These are phyloP conservation scores for Haplosporangium sp. DNA, from an alignment of 371 early-diverging fungal species.

Conservation along the genomic window DNA sequence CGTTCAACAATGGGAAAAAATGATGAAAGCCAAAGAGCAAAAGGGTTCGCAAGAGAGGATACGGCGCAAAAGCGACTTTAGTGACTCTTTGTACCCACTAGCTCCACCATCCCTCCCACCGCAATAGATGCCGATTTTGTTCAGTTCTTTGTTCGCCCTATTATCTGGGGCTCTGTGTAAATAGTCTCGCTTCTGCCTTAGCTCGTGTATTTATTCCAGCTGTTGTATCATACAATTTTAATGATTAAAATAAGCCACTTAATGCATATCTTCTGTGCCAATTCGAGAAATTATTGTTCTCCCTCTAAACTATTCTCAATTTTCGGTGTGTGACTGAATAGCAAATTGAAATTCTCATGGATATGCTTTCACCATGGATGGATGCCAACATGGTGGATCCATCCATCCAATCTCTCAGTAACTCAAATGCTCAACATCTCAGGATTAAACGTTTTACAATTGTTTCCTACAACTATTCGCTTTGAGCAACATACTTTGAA, in stretches of 20 bases:
- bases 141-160: not conserved
- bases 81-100: constrained; percentile 5
- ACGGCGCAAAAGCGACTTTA: constrained; percentile 46
- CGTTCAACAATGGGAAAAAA: constrained; percentile 49
- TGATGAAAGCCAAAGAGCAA: constrained; percentile 55
- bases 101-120: not conserved
- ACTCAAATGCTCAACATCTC: not conserved
- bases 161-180: not conserved
- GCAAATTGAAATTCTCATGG: not conserved
- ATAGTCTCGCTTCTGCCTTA: not conserved
- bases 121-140: not conserved
- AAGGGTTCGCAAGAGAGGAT: constrained; percentile 32
- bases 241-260: not conserved
- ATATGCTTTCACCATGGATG: not conserved
- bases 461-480: too few species aligned
- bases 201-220: constrained; percentile 2
- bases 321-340: constrained; percentile 20
- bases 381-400: not conserved
- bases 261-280: not conserved
- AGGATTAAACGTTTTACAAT: not conserved
- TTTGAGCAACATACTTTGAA: not conserved
- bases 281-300: not conserved
- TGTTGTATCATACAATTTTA: constrained; percentile 1
- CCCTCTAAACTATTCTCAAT: constrained; percentile 20
- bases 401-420: constrained; percentile 9